Conservation (phyloP, 108 stramenopile species). For the Aurantiochytrium sp. region DNA sequence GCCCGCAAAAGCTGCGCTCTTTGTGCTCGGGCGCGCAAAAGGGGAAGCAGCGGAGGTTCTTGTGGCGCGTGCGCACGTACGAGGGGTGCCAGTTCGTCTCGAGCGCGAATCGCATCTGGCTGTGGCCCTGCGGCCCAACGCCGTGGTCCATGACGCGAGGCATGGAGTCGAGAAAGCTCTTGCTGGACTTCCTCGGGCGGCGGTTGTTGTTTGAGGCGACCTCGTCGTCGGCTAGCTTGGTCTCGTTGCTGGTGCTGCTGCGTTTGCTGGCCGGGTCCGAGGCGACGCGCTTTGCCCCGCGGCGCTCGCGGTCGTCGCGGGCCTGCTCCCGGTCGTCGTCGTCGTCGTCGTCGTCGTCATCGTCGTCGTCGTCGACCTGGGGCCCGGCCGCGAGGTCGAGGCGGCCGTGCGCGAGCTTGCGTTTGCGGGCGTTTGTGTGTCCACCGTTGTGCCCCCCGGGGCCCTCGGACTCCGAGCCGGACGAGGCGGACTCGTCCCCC, state of each 20-base stretch:
- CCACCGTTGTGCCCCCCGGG: no score
- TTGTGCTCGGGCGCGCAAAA: neutral
- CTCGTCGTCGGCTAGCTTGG: neutral
- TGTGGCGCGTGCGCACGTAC: conserved; percentile 27
- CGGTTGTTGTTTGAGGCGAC: neutral
- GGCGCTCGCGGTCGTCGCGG: no score
- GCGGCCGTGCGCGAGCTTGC: no score
- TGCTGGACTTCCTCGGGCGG: neutral
- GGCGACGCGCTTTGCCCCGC: no score
- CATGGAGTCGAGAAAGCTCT: neutral
- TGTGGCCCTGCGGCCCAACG: neutral
- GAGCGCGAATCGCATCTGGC: neutral
- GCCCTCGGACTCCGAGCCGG: no score
- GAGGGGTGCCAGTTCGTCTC: conserved; percentile 16
- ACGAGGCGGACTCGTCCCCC: no score
- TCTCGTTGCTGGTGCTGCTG: neutral
- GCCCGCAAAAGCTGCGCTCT: conserved; percentile 25
- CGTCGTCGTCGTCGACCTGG: no score
- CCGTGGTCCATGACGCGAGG: conserved; percentile 11
- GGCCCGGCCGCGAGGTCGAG: no score
- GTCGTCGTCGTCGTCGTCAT: no score
- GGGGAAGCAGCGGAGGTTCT: conserved; percentile 24
- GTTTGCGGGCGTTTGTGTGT: no score
- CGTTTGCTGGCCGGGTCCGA: no score
- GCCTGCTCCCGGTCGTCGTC: no score